Conservation (phyloP, 2,329 filamentous ascomycete genomes). For the Diaporthe citri region DNA sequence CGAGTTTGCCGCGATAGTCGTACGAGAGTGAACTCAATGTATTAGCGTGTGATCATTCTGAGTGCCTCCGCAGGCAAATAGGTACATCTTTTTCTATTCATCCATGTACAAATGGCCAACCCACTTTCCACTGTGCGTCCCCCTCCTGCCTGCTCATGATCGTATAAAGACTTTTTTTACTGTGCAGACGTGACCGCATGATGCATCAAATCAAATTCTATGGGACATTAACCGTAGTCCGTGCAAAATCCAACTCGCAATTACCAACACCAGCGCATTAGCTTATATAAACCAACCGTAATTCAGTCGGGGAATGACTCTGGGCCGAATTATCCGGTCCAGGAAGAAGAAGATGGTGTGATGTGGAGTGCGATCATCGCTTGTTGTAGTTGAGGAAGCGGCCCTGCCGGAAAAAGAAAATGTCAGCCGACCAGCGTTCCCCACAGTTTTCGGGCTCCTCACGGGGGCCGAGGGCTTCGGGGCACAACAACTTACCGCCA, state of each 20-base stretch:
- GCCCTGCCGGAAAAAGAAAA: constrained; percentile 51
- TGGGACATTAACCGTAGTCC: constrained; percentile 20
- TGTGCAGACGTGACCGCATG: constrained; percentile 21
- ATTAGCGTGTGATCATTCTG: constrained; percentile 20
- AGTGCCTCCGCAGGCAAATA: constrained; percentile 16
- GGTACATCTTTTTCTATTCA: constrained; percentile 5
- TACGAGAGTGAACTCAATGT: neutral
- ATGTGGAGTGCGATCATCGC: constrained; percentile 49
- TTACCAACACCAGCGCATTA: constrained; percentile 25
- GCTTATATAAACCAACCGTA: neutral
- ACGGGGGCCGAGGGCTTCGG: neutral
- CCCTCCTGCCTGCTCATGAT: constrained; percentile 8
- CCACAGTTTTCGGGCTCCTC: neutral
- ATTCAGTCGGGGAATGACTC: neutral
- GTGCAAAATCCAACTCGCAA: constrained; percentile 5
- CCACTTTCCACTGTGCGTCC: neutral
- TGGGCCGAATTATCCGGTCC: neutral
- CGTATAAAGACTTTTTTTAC: constrained; percentile 5
- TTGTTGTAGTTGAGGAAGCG: constrained; percentile 68
- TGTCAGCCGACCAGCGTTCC: constrained; percentile 13
- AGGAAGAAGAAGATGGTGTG: neutral
- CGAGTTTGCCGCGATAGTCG: neutral
- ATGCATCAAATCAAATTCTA: constrained; percentile 29
- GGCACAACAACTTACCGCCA: constrained; percentile 59
- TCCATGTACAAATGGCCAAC: neutral